Evolutionary conservation across 139 green algal species (phyloP), one percentile per base, ranked within the genome.

Genomic region (Chlamydomonas urium): DNA sequence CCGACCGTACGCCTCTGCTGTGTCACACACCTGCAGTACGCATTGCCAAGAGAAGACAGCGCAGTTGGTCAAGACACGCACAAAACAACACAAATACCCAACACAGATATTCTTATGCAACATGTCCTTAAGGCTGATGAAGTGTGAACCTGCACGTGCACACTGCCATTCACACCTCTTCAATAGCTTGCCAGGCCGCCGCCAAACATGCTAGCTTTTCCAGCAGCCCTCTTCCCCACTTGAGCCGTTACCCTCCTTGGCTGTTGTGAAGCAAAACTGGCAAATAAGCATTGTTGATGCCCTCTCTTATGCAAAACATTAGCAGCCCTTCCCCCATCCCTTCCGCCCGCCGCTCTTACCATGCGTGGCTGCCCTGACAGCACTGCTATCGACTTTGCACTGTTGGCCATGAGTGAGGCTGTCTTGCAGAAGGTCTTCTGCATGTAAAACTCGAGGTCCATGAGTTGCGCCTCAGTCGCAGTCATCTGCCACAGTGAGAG

Each of bases 381-480:
- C 32, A 98, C 71, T 19, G 93, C 93, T 0, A 95, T 80, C 0
- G 87, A 82, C 47, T 91, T 88, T 29, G 77, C 79, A 72, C 85
- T 93, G 87, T 98, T 97, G 28, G 94, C 91, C 80, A 99, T 93
- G 28, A 99, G 85, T 1, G 87, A 93, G 0, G 93, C 96, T 1
- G 96, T 99, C 82, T 99, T 99, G 81, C 85, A 95, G 78, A 91
- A 98, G 0, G 93, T 98, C 80, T 98, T 98, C 29, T 87, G 66
- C 59, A 85, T 37, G 79, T 85, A 85, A 50, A 94, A 82, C 4
- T 97, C 87, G 81, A 97, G 82, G 73, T 68, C 81, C 14, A 86
- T 65, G 1, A 90, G 73, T 38, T 94, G 70, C 32, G 95, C 87
- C 21, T 70, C 31, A 0, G 79, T 83, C 2, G 85, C 85, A 5